Base-by-base conservation (phyloP, 2,329 filamentous ascomycete genomes). In the Hypoxylon sp. region DNA sequence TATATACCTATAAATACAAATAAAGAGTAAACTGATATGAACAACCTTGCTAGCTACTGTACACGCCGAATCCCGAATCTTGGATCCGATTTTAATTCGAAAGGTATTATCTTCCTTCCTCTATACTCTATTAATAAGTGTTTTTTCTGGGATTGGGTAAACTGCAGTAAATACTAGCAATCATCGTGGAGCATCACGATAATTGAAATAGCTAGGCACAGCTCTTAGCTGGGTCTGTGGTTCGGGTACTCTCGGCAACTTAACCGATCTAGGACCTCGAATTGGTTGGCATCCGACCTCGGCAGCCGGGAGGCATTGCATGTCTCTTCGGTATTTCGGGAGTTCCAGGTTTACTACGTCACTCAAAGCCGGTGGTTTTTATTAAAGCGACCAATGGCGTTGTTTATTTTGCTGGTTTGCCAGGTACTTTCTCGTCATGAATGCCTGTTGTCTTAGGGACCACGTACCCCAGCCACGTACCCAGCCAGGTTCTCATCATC, bases 271-370 rank as follows among this genome's bases (percentile, higher is more conserved):
- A 63, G 62, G 66, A 61, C 44, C 26, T 63, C 22, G 65, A 70
- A 70, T 68, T 68, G 54, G 59, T 17, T 66, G 42, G 46, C 39
- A 66, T 67, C 68, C 70, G 70, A 72, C 70, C 70, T 72, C 70
- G 70, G 70, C 70, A 72, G 60, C 58, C 55, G 67, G 64, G 60
- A 53, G 35, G 57, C 35, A 44, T 42, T 42, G 24, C 39, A 42
- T 19, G 29, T 42, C 37, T 19, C 48, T 48, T 72, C 68, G 68
- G 70, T 53, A 67, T 53, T 63, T 71, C 67, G 68, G 70, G 57
- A 72, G 44, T 60, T 71, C 35, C 37, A 69, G 69, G 65, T 50
- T 57, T 42, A 44, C 48, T 67, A 68, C 64, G 61, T 70, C 64
- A 64, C 64, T 59, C 57, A 37, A 37, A 63, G 26, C 44, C 63